Evolutionary conservation across 2,329 filamentous ascomycete genomes (phyloP).

Genomic region (Beauveria sp.): DNA sequence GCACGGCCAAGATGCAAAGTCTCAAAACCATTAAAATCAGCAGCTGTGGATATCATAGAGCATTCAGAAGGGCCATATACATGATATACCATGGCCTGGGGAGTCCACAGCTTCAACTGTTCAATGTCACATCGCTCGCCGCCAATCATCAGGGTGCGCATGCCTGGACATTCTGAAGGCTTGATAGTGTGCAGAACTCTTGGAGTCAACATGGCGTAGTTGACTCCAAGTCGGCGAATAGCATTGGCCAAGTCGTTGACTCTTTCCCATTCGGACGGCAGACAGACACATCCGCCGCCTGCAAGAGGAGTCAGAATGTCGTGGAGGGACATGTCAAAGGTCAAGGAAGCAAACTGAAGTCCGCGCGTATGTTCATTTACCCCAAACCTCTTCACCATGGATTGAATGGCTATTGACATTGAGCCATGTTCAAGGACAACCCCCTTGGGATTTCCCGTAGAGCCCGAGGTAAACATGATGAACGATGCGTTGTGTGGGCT

Average conservation of each 20-base stretch:
- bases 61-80: conserved; percentile 28
- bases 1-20: not conserved
- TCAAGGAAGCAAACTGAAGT: conserved; percentile 15
- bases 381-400: not conserved
- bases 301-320: not conserved
- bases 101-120: not conserved
- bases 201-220: not conserved
- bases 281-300: conserved; percentile 13
- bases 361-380: not conserved
- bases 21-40: conserved; percentile 19
- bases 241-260: conserved; percentile 8
- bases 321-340: conserved; percentile 13
- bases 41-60: not conserved
- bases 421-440: conserved; percentile 8
- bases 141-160: not conserved
- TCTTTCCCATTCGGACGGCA: conserved; percentile 15
- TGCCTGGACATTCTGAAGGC: not conserved
- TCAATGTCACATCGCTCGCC: not conserved
- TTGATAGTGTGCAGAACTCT: conserved; percentile 10
- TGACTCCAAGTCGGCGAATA: conserved; percentile 7
- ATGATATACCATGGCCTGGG: not conserved
- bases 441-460: conserved; percentile 42
- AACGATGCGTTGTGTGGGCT: conserved; percentile 10
- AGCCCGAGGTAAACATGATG: conserved; percentile 46
- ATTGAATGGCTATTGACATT: conserved; percentile 18